Evolutionary conservation across 495 filamentous ascomycete genomes (phyloP).

Genomic region (Clohesyomyces aquaticus): DNA sequence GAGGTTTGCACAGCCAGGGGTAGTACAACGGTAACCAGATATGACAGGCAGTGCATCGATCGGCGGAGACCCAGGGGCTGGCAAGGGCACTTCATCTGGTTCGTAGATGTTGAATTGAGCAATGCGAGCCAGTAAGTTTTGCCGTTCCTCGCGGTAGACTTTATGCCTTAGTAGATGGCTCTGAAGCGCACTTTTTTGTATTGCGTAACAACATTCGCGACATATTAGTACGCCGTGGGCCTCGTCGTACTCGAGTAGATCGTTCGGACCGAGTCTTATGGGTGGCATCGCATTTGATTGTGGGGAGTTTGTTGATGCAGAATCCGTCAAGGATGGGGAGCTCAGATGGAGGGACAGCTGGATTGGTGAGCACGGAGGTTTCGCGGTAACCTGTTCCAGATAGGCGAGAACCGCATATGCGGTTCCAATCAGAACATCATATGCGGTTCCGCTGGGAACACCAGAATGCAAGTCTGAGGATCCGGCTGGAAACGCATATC

Average conservation of each 20-base stretch:
- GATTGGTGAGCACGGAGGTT: too few species aligned
- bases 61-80: conserved; percentile 36
- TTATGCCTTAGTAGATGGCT: conserved; percentile 50
- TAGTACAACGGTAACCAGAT: conserved; percentile 42
- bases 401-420: too few species aligned
- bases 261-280: conserved; percentile 26
- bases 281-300: conserved; percentile 14
- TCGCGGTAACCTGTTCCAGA: too few species aligned
- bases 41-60: conserved; percentile 44
- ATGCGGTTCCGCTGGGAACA: too few species aligned
- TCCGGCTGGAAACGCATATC: too few species aligned
- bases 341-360: too few species aligned
- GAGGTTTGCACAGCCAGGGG: conserved; percentile 40
- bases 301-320: too few species aligned
- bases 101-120: conserved; percentile 41
- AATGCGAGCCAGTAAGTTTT: conserved; percentile 40
- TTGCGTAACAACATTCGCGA: conserved; percentile 49
- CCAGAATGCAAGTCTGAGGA: too few species aligned
- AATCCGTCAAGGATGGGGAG: too few species aligned
- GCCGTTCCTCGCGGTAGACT: conserved; percentile 46
- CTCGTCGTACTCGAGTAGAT: conserved; percentile 44
- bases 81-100: conserved; percentile 42
- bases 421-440: too few species aligned
- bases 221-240: conserved; percentile 46
- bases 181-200: conserved; percentile 47